These are phyloP conservation scores for Sporothrix pallida DNA, from an alignment of 2,329 filamentous ascomycete species.

Conservation along the genomic window DNA sequence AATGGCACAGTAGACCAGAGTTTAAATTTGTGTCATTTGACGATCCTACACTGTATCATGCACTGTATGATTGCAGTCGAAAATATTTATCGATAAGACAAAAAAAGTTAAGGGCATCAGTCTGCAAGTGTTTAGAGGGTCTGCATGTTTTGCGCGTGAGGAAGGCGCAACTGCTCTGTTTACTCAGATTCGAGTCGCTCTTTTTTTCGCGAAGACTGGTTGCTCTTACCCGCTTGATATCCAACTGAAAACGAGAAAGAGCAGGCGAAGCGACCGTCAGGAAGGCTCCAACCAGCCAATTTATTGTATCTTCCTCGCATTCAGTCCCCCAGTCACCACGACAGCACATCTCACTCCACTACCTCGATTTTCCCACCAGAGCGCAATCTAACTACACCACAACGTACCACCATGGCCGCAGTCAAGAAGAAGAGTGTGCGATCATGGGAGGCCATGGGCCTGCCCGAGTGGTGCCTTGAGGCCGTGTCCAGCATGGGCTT, in stretches of 20 bases:
- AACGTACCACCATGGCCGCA: slow-evolving; percentile 41
- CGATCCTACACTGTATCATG: background rate
- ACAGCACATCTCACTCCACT: background rate
- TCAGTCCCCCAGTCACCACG: background rate
- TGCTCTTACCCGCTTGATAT: background rate
- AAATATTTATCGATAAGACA: slow-evolving; percentile 33
- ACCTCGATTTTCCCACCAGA: background rate
- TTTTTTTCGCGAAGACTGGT: background rate
- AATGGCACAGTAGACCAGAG: background rate
- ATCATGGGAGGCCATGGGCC: slow-evolving; percentile 72
- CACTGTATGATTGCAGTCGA: background rate
- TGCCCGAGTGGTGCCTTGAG: slow-evolving; percentile 82
- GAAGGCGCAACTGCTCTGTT: slow-evolving; percentile 28
- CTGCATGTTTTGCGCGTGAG: background rate
- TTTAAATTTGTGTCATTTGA: background rate
- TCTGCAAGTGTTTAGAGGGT: slow-evolving; percentile 6
- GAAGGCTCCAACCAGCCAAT: background rate
- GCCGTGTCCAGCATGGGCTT: slow-evolving; percentile 86
- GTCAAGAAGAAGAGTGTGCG: slow-evolving; percentile 53
- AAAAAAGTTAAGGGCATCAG: slow-evolving; percentile 30
- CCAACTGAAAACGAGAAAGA: background rate
- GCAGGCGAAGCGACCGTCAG: background rate
- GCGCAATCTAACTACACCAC: background rate
- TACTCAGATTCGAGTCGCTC: background rate
- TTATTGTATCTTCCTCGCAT: background rate